A percentile compares a stretch with the other conserved stretches of the same genome.
phyloP scores from a whole-genome alignment of 2,329 filamentous ascomycete species.

The Curvularia spicifera region DNA sequence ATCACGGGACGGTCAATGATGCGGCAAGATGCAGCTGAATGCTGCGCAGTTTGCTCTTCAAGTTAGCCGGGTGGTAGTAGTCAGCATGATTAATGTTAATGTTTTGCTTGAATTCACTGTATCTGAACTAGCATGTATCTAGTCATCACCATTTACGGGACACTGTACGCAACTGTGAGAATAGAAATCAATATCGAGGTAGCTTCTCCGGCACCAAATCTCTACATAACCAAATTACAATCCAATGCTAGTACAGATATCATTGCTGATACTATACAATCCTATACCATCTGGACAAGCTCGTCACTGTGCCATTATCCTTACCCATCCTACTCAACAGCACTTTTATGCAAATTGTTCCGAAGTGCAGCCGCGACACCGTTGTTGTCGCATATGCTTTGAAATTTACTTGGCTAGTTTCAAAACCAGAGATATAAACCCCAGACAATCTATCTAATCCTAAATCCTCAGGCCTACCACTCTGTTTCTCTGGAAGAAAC shows the following conservation, averaged over 20 bases:
- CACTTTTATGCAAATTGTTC: too few relatives aligned
- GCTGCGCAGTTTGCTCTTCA: background rate
- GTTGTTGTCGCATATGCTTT: too few relatives aligned
- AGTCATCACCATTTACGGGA: background rate
- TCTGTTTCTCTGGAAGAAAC: too few relatives aligned
- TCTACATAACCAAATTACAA: background rate
- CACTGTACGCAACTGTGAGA: background rate
- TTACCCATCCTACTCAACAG: too few relatives aligned
- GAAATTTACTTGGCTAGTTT: too few relatives aligned
- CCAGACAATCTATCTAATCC: too few relatives aligned
- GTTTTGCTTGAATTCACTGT: background rate
- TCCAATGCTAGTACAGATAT: background rate
- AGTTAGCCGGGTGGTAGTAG: background rate
- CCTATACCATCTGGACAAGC: background rate
- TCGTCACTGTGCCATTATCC: background rate
- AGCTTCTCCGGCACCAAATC: background rate
- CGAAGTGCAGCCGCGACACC: too few relatives aligned
- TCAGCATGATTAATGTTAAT: background rate
- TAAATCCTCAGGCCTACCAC: too few relatives aligned
- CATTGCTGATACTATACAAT: background rate
- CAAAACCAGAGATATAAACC: too few relatives aligned
- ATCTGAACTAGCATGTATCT: background rate
- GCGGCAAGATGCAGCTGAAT: background rate
- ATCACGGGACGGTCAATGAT: background rate
- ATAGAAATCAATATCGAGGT: background rate